Conservation (phyloP, 306 rosid genomes). For the Mucuna pruriens region DNA sequence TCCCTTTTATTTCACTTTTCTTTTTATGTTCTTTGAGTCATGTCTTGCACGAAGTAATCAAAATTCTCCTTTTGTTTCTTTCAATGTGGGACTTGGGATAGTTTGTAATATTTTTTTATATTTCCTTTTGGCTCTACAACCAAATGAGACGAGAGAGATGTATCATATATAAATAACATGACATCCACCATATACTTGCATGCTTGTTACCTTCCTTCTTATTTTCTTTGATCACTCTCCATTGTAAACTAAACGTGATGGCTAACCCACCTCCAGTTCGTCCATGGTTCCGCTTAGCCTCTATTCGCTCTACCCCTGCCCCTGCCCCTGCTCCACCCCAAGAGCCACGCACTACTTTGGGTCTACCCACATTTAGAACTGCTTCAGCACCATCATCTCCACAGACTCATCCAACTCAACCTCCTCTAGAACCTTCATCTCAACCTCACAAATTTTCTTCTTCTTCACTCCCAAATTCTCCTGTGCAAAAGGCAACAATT, state of each 20-base stretch:
- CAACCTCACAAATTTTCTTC: constrained; percentile 24
- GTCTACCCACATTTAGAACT: constrained; percentile 47
- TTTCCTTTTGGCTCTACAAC: too few relatives aligned
- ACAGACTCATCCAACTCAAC: constrained; percentile 23
- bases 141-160: too few relatives aligned
- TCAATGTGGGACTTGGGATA: too few relatives aligned
- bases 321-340: too few relatives aligned
- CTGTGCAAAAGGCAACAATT: constrained; percentile 19
- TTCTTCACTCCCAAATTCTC: constrained; percentile 54
- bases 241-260: constrained; percentile 36
- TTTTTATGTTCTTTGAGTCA: too few relatives aligned
- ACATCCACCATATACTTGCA: constrained; percentile 24
- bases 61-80: too few relatives aligned
- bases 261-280: constrained; percentile 72
- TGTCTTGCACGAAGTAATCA: too few relatives aligned
- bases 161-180: constrained; percentile 70
- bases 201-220: too few relatives aligned
- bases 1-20: too few relatives aligned
- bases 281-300: constrained; percentile 81
- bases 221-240: too few relatives aligned
- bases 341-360: constrained; percentile 31
- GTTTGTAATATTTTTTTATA: too few relatives aligned
- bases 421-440: constrained; percentile 24
- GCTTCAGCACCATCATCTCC: constrained; percentile 47
- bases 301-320: constrained; percentile 46